A percentile compares a stretch with the other conserved stretches of the same genome.
Evolutionary conservation across 1,284 basidiomycete genomes (phyloP).

Genomic region (Ustilago cynodontis): DNA sequence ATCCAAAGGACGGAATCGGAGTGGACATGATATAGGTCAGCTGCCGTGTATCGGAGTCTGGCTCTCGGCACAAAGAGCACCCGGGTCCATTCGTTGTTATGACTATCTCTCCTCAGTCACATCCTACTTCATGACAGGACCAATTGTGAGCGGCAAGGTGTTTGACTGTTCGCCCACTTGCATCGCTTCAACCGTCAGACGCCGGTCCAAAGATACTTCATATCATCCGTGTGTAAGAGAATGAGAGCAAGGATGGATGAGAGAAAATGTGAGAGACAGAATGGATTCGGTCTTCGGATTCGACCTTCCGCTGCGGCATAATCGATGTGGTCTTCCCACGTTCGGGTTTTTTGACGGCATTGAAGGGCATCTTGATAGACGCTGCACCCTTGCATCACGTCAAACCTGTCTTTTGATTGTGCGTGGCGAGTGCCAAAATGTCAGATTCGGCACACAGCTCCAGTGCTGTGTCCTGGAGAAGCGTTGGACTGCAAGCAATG

Average conservation of each 20-base stretch:
- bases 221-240: too few relatives aligned
- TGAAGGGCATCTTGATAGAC: not conserved
- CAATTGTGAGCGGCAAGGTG: not conserved
- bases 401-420: not conserved
- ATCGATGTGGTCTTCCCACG: not conserved
- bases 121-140: not conserved
- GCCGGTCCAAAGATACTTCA: conserved; percentile 1
- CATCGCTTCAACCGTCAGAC: not conserved
- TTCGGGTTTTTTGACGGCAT: not conserved
- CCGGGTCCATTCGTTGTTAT: not conserved
- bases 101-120: not conserved
- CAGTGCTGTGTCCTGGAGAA: too few relatives aligned
- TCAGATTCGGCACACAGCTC: too few relatives aligned
- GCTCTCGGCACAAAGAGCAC: too few relatives aligned
- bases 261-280: not conserved
- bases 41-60: too few relatives aligned
- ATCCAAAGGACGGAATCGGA: not conserved
- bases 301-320: not conserved
- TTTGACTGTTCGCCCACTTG: not conserved
- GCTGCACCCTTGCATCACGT: not conserved
- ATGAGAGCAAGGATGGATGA: too few relatives aligned
- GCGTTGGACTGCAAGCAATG: too few relatives aligned
- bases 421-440: too few relatives aligned
- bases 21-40: not conserved
- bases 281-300: not conserved